Evolutionary conservation across 805 yeast genomes (phyloP).

Genomic region (Deakozyma indianensis): DNA sequence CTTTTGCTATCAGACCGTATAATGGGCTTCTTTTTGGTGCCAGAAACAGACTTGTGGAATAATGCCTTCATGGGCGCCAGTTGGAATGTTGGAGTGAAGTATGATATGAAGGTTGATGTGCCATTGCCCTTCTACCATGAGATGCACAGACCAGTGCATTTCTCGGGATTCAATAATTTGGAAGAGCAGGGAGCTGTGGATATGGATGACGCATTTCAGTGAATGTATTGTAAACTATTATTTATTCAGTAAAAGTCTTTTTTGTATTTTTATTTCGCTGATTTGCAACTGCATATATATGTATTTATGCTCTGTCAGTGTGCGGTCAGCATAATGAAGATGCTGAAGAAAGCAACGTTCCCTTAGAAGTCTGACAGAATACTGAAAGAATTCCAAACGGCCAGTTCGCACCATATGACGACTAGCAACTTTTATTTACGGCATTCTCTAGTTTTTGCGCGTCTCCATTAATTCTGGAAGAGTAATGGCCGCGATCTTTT

Average conservation of each 20-base stretch:
- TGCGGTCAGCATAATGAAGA: too few species aligned
- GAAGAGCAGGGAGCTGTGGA: conserved; percentile 41
- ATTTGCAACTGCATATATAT: too few species aligned
- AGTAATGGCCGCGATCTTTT: too few species aligned
- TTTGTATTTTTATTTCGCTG: too few species aligned
- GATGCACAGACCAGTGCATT: conserved; percentile 79
- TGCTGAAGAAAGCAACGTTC: too few species aligned
- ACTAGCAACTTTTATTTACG: too few species aligned
- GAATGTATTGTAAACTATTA: neutral
- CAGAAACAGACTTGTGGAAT: conserved; percentile 79
- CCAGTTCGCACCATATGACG: too few species aligned
- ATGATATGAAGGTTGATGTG: conserved; percentile 53
- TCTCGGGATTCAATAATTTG: conserved; percentile 54
- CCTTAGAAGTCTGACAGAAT: too few species aligned
- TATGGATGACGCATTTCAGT: conserved; percentile 49
- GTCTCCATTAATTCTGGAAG: too few species aligned
- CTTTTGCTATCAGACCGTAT: conserved; percentile 59
- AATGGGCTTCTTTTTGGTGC: conserved; percentile 75
- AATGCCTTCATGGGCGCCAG: conserved; percentile 77
- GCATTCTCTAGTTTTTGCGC: too few species aligned
- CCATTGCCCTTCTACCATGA: conserved; percentile 80
- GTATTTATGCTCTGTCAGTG: too few species aligned
- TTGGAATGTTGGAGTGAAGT: conserved; percentile 52
- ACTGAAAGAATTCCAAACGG: too few species aligned
- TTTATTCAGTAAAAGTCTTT: neutral